Evolutionary conservation across 371 early-diverging fungal species (phyloP), one percentile per base, ranked within the genome.

Genomic region (Mucor irregularis): DNA sequence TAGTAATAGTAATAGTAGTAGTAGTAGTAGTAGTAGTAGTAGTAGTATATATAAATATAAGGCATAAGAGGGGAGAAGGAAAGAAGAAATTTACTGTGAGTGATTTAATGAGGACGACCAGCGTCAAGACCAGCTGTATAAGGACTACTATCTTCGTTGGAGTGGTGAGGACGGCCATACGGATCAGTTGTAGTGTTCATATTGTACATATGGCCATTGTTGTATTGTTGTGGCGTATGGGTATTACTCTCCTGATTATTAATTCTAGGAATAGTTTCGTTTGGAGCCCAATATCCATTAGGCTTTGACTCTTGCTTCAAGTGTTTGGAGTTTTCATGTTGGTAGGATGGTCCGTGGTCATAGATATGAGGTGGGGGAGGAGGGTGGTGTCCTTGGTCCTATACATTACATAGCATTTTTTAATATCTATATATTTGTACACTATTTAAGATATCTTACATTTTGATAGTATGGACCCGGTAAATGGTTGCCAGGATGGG

Each of bases 81-180:
- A 10, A 24, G 13, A 42, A 10, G 24, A 21, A 17, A 2, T 40
- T 17, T n/a, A 10, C 21, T n/a, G n/a, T n/a, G n/a, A n/a, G 21
- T 19, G 16, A 25, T 25, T 45, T 46, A 43, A 31, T 57, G 28
- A 28, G 50, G 49, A 57, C 57, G 57, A 28, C 57, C 57, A 57
- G 57, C 57, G 49, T 57, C 57, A 49, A 57, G 47, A 21, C 56
- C 35, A 34, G 49, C 19, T 17, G 58, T n/a, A 11, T 44, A 58
- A 51, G 31, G 16, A 22, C 35, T 17, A 34, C 21, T 7, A 19
- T 38, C 7, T n/a, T 49, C n/a, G 7, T 43, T 19, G 21, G 43
- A 21, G 30, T 55, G 56, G n/a, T 38, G 34, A 17, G 42, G 8
- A 26, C 44, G 49, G 7, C 57, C 43, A 13, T 57, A 49, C 33